Percentiles rank a stretch among this genome's conserved stretches.
Conservation (phyloP, 2,329 filamentous ascomycete genomes). For the Huntiella savannae region DNA sequence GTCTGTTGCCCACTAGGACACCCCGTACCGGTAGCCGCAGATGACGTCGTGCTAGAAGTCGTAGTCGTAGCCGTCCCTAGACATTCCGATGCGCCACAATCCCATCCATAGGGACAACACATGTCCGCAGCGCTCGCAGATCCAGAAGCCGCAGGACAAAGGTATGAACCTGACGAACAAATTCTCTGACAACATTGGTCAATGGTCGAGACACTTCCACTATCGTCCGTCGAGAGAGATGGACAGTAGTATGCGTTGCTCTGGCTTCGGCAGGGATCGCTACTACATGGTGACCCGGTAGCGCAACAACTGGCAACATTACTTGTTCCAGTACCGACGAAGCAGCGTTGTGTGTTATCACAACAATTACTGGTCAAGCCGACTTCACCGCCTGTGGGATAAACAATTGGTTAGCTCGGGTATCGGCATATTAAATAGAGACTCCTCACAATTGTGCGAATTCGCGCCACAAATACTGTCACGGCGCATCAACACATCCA, state of each 20-base stretch:
- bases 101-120: slow-evolving; percentile 29
- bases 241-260: slow-evolving; percentile 12
- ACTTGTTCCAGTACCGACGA: slow-evolving; percentile 18
- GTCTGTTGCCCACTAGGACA: slow-evolving; percentile 27
- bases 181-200: slow-evolving; percentile 21
- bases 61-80: slow-evolving; percentile 19
- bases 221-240: slow-evolving; percentile 12
- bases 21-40: slow-evolving; percentile 20
- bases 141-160: slow-evolving; percentile 25
- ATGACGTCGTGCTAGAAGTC: slow-evolving; percentile 13
- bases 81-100: slow-evolving; percentile 20
- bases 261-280: slow-evolving; percentile 19
- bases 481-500: slow-evolving; percentile 1
- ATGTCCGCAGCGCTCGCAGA: slow-evolving; percentile 16
- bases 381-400: slow-evolving; percentile 24
- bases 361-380: slow-evolving; percentile 23
- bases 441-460: slow-evolving; percentile 5
- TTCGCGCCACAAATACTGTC: background rate
- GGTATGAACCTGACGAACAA: slow-evolving; percentile 25
- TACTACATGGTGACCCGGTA: slow-evolving; percentile 23
- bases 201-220: no score
- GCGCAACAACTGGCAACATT: slow-evolving; percentile 22
- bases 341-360: slow-evolving; percentile 26
- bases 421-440: background rate
- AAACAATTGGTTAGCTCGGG: background rate